A percentile compares a stretch with the other conserved stretches of the same genome.
Evolutionary conservation across 352 stramenopile genomes (phyloP).

Genomic region (Lagenidium sp.): DNA sequence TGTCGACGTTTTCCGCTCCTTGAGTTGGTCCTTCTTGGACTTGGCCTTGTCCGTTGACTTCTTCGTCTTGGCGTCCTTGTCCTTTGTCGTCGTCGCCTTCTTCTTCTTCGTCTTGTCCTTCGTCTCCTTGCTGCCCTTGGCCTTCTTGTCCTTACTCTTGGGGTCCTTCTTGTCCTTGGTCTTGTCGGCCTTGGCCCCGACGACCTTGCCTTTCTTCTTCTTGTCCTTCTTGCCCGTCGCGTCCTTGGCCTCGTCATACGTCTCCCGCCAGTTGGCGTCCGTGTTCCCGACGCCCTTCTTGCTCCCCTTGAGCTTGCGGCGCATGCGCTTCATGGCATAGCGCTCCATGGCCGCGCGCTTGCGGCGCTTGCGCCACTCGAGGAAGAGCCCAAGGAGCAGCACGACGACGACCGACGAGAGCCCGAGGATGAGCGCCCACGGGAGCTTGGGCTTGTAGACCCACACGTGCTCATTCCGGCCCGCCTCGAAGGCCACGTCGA

Average conservation of each 20-base stretch:
- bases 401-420: conserved; percentile 67
- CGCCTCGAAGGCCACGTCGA: conserved; percentile 76
- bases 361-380: conserved; percentile 89
- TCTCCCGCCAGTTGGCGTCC: conserved; percentile 70
- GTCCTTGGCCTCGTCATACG: conserved; percentile 59
- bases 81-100: conserved; percentile 10
- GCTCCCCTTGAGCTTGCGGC: conserved; percentile 89
- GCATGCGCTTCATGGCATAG: conserved; percentile 94
- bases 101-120: conserved; percentile 21
- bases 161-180: conserved; percentile 15
- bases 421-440: conserved; percentile 85
- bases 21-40: not conserved
- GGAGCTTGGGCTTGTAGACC: conserved; percentile 87
- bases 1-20: conserved; percentile 16
- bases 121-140: conserved; percentile 16
- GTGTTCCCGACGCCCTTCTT: conserved; percentile 31
- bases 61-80: conserved; percentile 3
- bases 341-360: conserved; percentile 88
- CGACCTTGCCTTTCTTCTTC: conserved; percentile 17
- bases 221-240: conserved; percentile 46
- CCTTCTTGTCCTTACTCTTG: conserved; percentile 24
- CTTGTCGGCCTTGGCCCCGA: conserved; percentile 1
- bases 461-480: conserved; percentile 89
- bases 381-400: conserved; percentile 68
- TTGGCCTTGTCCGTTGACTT: conserved; percentile 7